Base-by-base conservation (phyloP, 2,329 filamentous ascomycete species). In the Aspergillus quadricinctus region DNA sequence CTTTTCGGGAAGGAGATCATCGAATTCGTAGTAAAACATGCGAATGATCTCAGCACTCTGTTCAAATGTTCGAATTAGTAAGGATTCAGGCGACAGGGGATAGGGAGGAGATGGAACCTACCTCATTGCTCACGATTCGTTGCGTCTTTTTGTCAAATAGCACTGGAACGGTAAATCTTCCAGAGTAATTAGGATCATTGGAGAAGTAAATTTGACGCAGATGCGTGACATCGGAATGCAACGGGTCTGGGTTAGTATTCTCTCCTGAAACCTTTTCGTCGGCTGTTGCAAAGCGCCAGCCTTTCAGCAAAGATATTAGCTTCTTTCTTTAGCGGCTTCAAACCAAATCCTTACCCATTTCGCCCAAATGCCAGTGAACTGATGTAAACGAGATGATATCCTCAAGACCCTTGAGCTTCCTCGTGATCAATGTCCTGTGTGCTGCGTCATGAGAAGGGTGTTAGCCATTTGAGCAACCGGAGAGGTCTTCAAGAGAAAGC, bases 341-440 rank as follows among this genome's bases (percentile, higher is more conserved):
- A 35, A 41, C 14, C 14, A 35, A 17, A 17, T 6, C 72, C 78
- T 50, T 72, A 82, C 84, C 87, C 77, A 78, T 85, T 69, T 78
- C 86, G 59, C 65, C 85, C 78, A 97, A 85, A 67, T 96, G 88
- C 93, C 92, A 97, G 76, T 97, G 92, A 53, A 97, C 92, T n/a
- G 84, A 85, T 0, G 90, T 94, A 57, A 84, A 81, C 5, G 84
- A 78, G 64, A 99, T 87, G 62, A 94, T 82, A 55, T 95, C 88
- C 66, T 97, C 89, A 0, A 99, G 81, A 0, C 93, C 94, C 79
- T 97, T 99, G 67, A 99, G 82, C 72, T 91, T 88, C 57, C 93
- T 84, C 2, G 89, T 88, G 64, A 97, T 96, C 62, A 97, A 80
- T 0, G 91, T 88, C 46, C 94, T 87, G 69, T 91, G 90, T 4